phyloP scores from a whole-genome alignment of 768 basidiomycete species.

The Macrolepiota albuminosa region DNA sequence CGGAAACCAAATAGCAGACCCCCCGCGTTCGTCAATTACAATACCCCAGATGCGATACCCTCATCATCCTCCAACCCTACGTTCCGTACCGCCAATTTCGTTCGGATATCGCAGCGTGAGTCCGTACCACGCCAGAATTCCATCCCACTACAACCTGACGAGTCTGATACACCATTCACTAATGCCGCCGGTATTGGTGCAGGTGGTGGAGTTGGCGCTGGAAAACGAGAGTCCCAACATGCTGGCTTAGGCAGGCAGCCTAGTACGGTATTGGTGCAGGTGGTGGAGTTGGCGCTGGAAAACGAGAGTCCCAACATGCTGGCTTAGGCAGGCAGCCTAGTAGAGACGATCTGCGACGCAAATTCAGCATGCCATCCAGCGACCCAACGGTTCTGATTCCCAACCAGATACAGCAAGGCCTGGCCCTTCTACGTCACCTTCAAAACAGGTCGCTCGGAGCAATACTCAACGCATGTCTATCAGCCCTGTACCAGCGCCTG shows the following conservation, averaged over 20 bases:
- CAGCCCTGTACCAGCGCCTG: conserved; percentile 18
- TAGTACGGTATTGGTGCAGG: conserved; percentile 64
- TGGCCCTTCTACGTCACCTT: conserved; percentile 16
- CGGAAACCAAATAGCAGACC: conserved; percentile 86
- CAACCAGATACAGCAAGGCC: neutral
- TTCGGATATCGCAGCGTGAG: conserved; percentile 38
- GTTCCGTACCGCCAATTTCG: conserved; percentile 54
- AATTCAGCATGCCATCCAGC: conserved; percentile 19
- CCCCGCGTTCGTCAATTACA: conserved; percentile 82
- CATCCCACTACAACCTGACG: conserved; percentile 30
- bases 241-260: conserved; percentile 26
- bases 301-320: conserved; percentile 30
- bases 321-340: conserved; percentile 28
- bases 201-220: conserved; percentile 39
- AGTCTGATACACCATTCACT: conserved; percentile 29
- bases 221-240: conserved; percentile 30
- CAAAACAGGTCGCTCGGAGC: conserved; percentile 7
- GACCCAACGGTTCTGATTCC: conserved; percentile 22
- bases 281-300: conserved; percentile 33
- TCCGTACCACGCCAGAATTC: conserved; percentile 23
- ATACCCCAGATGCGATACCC: conserved; percentile 59
- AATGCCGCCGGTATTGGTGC: conserved; percentile 75
- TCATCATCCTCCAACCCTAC: conserved; percentile 52
- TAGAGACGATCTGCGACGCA: conserved; percentile 11
- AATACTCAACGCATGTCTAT: conserved; percentile 20